Evolutionary conservation across 257 asterid species (phyloP), one percentile per base, ranked within the genome.

Genomic region (Dorcoceras hygrometricum): DNA sequence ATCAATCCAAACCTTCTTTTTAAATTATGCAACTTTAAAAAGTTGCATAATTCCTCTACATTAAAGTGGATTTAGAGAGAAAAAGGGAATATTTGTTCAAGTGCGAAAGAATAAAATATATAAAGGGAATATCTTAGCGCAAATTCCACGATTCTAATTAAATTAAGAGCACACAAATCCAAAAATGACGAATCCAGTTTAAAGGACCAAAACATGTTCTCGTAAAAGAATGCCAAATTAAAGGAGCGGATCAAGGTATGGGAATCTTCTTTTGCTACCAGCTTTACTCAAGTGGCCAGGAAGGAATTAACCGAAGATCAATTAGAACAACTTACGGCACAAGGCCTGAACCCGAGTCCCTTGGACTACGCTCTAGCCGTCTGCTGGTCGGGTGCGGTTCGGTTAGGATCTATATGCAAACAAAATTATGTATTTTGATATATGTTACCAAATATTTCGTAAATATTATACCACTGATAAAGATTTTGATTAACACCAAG

Each of bases 241-340:
- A 80, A 71, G 82, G 71, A 73, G 63, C 72, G 76, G 62, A 75
- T 46, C 54, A 65, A 77, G 73, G 59, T 72, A 56, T 66, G 79
- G 80, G 96, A 89, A 87, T 92, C 96, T 83, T 86, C 91, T 83
- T 87, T 91, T 80, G 84, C 84, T 83, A 82, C 83, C 88, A 73
- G 81, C 98, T 89, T 92, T 87, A 87, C 71, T 81, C 77, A 89
- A 92, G 97, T 87, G 95, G 93, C 76, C 67, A 67, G 74, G 79
- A 89, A 89, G 98, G 82, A 84, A 83, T 11, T 75, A 34, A 46
- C 54, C 54, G 5, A 82, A 87, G 90, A 89, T 91, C 87, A 94
- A 76, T 73, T 26, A 28, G 20, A 65, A 59, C 65, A 65, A 59
- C 65, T 57, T 58, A 59, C 48, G 19, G 70, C 58, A 32, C 22